Evolutionary conservation across 768 basidiomycete genomes (phyloP), one percentile per base, ranked within the genome.

Genomic region (Boletus rex-veris): DNA sequence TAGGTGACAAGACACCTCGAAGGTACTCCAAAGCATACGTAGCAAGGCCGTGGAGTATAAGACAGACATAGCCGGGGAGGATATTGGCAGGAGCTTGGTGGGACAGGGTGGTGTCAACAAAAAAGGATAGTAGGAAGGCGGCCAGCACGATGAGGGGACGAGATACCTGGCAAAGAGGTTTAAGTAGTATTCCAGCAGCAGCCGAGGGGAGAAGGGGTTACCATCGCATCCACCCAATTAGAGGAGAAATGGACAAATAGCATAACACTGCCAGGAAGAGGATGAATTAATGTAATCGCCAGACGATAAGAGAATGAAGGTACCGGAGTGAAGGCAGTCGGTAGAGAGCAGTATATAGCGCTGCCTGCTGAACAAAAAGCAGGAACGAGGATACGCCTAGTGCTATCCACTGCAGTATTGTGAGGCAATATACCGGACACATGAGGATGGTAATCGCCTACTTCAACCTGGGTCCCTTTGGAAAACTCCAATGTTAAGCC

Each of bases 161-260:
- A 31, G 79, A 75, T 24, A 78, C 72, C 85, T 89, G 57, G 33
- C 24, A 41, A 36, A 18, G 9, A 51, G 4, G 43, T 42, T 7
- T 43, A 33, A 54, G 47, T 31, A 18, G 31, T 24, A 48, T 37
- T 33, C 31, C 37, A 14, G 28, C 28, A 28, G 28, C 28, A 28
- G 69, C 79, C 62, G 59, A 83, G 84, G 46, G 76, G 77, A 43
- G 76, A 70, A 45, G 78, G 72, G 52, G 64, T 76, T 38, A 82
- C 61, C 50, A 86, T 65, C 6, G 81, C 73, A 49, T 78, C 77
- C 45, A 85, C 73, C 86, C 87, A 90, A 40, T 85, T 72, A 21
- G 80, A 73, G 7, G 88, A 84, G 66, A 87, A 87, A 62, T 88
- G 85, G 19, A 81, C 72, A 60, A 91, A 82, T 33, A 90, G 60